Evolutionary conservation across 2,329 filamentous ascomycete species (phyloP), one percentile per base, ranked within the genome.

Genomic region (Alternaria gaisen): DNA sequence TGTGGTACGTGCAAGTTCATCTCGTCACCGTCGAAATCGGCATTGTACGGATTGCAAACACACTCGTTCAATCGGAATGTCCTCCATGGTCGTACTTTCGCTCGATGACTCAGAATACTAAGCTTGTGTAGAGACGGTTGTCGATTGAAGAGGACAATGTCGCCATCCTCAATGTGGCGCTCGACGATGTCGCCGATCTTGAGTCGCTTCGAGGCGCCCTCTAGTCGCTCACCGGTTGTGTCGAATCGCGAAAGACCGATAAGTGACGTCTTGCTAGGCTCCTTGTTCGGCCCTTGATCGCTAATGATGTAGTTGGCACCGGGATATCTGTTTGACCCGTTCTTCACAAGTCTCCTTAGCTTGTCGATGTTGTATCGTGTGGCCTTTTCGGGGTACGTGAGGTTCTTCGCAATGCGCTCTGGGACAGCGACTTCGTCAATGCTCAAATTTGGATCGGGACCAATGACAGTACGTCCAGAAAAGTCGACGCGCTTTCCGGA

Each of bases 1-100:
- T 99, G 95, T 2, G 95, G 95, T 16, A 99, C 94, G 80, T 99
- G 95, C 48, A 99, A 81, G 72, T 99, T 99, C 95, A 99, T 99
- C 79, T 99, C 95, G 71, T 99, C 95, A 61, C 95, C 95, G 72
- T 99, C 95, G 70, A 99, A 99, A 86, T 99, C 95, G 57, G 95
- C 95, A 71, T 99, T 99, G 84, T 99, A 99, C 4, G 95, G 95
- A 63, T 91, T 94, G 80, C 95, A 99, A 1, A 97, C 95, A 86
- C 95, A 99, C 78, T 99, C 95, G 76, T 99, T 99, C 18, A 99
- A 85, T 56, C 95, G 90, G 77, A 99, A 98, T 0, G 95, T 99
- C 78, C 94, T 89, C 90, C 95, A 97, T 0, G 94, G 95, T 51
- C 95, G 88, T 50, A 99, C 88, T 79, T 97, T 97, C 70, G 91